phyloP scores from a whole-genome alignment of 1,284 basidiomycete genomes.

The Porogramme epimiltina region DNA sequence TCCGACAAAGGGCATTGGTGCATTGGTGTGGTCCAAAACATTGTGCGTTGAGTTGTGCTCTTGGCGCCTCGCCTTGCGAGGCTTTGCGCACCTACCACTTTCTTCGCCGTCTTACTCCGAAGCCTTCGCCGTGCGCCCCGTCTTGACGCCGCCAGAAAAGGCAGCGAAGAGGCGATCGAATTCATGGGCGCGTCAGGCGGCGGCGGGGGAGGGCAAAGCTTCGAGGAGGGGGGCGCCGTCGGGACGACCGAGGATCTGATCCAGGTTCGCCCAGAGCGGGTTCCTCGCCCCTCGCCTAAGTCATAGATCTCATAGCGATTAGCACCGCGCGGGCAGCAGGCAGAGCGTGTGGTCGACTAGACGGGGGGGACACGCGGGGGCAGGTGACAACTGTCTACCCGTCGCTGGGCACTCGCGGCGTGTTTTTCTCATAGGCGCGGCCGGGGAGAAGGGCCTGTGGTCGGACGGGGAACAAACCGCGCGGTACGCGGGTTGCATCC shows the following conservation, averaged over 20 bases:
- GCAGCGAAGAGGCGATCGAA: too few species aligned
- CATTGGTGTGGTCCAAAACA: constrained; percentile 13
- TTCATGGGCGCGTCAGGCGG: too few species aligned
- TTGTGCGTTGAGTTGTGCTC: too few species aligned
- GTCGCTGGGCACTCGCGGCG: constrained; percentile 13
- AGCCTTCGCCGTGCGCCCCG: too few species aligned
- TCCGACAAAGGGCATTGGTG: constrained; percentile 14
- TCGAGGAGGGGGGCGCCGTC: constrained; percentile 5
- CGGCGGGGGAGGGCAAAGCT: constrained; percentile 9
- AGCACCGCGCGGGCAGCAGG: constrained; percentile 12
- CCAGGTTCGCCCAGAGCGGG: constrained; percentile 17
- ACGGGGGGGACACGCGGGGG: constrained; percentile 9
- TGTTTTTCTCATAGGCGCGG: constrained; percentile 9
- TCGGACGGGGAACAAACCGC: constrained; percentile 6
- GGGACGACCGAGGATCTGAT: constrained; percentile 8
- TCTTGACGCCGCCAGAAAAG: too few species aligned
- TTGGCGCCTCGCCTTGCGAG: too few species aligned
- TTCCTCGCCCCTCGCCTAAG: constrained; percentile 7
- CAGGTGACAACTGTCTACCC: constrained; percentile 14
- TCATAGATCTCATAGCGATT: constrained; percentile 19
- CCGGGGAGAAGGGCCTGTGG: constrained; percentile 9
- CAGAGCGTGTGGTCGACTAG: constrained; percentile 13
- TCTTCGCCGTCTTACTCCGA: too few species aligned
- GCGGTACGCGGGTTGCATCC: background rate
- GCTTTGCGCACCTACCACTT: too few species aligned